Evolutionary conservation across 805 yeast genomes (phyloP), one percentile per base, ranked within the genome.

Genomic region (Zygosaccharomyces siamensis): DNA sequence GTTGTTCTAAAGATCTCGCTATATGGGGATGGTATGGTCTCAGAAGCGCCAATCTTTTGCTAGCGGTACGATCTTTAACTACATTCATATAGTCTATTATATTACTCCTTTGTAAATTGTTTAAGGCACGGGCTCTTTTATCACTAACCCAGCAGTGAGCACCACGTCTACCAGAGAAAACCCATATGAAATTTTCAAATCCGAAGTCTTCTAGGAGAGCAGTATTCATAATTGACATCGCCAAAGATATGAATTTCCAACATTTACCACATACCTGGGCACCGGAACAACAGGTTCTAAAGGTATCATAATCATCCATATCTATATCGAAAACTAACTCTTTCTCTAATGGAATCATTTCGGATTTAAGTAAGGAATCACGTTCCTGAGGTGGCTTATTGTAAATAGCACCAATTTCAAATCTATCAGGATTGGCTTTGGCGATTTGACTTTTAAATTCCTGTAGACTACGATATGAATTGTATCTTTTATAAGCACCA

Each of bases 71-170:
- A 27, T 78, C 79, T 57, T 74, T 81, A 47, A 87, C 72, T 1
- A 90, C 83, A 57, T 88, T 92, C 64, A 93, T 66, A 64, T 93
- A 93, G 56, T 87, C 90, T 28, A 90, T 83, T 10, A 93, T 78
- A 3, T 95, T 81, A 58, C 84, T 75, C 60, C 99, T 78, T 51
- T 80, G 79, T 4, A 72, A 60, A 64, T 93, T 98, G 53, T 80
- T 85, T 52, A 93, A 67, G 1, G 65, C 59, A 48, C 97, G 72
- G 0, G 97, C 97, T 42, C 90, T 72, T 47, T 77, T 69, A 64
- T 93, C 99, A 67, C 96, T 86, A 21, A 93, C 77, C 99, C 99
- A 93, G 61, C 98, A 95, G 74, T 93, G 99, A 12, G 95, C 96
- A 67, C 99, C 99, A 78, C 99, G 86, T 74, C 99, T 85, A 41